Evolutionary conservation across 225 moss, liverwort and hornwort species (phyloP), one percentile per base, ranked within the genome.

Genomic region (Polytrichum formosum): DNA sequence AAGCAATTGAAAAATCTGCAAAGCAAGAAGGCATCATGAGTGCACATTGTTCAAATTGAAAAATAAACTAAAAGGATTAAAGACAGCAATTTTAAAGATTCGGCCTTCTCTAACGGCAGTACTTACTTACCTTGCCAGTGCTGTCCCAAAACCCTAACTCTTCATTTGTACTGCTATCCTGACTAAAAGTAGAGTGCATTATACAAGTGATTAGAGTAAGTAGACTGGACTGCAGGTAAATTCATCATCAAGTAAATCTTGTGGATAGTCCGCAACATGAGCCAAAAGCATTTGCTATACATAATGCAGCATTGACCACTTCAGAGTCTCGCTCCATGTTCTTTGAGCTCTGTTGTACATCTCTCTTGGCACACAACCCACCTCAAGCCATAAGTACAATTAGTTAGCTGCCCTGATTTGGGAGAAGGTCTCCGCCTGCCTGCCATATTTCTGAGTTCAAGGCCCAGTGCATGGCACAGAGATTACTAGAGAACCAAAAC

Each of bases 141-240:
- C 46, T 46, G 46, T 46, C 46, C 13, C 46, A 16, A 46, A 46
- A 46, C 46, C 46, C 46, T 46, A 16, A 46, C 46, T 46, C 46
- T 46, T 46, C 46, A 46, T 46, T 4, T 46, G 46, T 46, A 46
- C 46, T 46, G 46, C 46, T 46, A 46, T 46, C 46, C 13, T 46
- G 46, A 46, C 46, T 46, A 23, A 63, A 63, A 67, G 54, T 67
- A 54, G 53, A 67, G 53, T 25, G 22, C 67, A 67, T 21, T 67
- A 54, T 67, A 67, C 67, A 67, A 53, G 26, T 26, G 53, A 26
- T 54, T 67, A 23, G 67, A 54, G 53, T 54, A 67, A 22, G n/a
- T 67, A 67, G 25, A 27, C 26, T 67, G 21, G 54, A 22, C 67
- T 13, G 25, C 66, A 66, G 10, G 28, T 29, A 9, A 67, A 54